Evolutionary conservation across 805 yeast species (phyloP).

Genomic region (Candida silvatica): DNA sequence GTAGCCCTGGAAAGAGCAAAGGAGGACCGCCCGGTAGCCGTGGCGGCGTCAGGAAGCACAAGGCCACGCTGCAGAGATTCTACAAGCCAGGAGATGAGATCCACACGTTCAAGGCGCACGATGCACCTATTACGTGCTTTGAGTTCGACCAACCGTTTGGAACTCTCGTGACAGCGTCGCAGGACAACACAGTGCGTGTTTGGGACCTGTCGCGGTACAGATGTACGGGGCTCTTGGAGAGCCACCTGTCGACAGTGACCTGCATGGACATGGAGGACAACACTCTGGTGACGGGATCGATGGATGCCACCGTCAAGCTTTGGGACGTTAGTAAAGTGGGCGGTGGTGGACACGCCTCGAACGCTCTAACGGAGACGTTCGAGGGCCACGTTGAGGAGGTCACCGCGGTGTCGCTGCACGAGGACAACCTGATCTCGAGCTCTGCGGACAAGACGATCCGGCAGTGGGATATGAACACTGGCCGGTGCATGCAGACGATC

Average conservation of each 20-base stretch:
- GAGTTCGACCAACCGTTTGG: constrained; percentile 75
- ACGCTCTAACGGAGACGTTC: constrained; percentile 37
- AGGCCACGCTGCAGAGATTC: constrained; percentile 57
- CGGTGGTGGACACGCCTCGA: constrained; percentile 14
- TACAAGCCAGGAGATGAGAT: constrained; percentile 53
- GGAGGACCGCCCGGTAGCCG: constrained; percentile 29
- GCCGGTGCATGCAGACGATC: constrained; percentile 60
- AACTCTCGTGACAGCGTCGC: constrained; percentile 65
- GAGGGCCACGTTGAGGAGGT: constrained; percentile 62
- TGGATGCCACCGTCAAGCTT: constrained; percentile 52
- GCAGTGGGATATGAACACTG: constrained; percentile 65
- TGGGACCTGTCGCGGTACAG: constrained; percentile 69
- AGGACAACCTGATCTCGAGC: constrained; percentile 52
- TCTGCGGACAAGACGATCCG: constrained; percentile 65
- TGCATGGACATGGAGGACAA: constrained; percentile 52
- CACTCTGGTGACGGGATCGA: constrained; percentile 45
- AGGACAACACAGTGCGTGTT: constrained; percentile 70
- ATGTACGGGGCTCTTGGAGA: constrained; percentile 43
- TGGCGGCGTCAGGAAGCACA: constrained; percentile 34
- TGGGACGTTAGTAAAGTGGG: constrained; percentile 41
- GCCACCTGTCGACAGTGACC: constrained; percentile 51
- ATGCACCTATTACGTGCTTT: constrained; percentile 42
- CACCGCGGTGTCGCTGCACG: constrained; percentile 50
- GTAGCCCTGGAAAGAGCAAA: constrained; percentile 6
- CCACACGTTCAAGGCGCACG: constrained; percentile 41